Evolutionary conservation across 1,284 basidiomycete genomes (phyloP), one percentile per base, ranked within the genome.

Genomic region (Rhodofomes roseus): DNA sequence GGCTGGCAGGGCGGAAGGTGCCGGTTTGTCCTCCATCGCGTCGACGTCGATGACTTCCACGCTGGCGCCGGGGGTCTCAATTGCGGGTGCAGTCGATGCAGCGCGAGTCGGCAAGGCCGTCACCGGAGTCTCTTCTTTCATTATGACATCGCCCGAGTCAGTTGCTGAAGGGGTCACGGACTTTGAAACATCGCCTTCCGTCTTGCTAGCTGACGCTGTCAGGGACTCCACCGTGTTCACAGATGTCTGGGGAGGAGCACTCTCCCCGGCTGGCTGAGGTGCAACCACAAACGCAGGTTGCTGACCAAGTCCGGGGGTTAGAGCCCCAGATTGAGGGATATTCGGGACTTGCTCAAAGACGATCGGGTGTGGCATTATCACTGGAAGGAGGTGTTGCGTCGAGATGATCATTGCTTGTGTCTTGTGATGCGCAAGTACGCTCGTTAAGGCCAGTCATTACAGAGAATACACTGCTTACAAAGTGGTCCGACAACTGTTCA

Each of bases 361-460:
- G 2, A 65, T 54, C 8, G 60, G 34, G 11, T 62, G 60, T 9
- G 68, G 67, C 8, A 66, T 54, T 3, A 70, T 62, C 9, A 69
- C 62, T n/a, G 75, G 82, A 71, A 92, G 82, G 18, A 96, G 77
- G 73, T 96, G 93, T 64, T 91, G 85, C 0, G 91, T 93, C 8
- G 92, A 93, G 46, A 91, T 90, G 48, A 87, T 81, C 92, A 95
- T 95, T 1, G 91, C 92, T 65, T 84, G 84, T 9, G 90, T 90
- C 91, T 91, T 65, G 22, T 18, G 5, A 25, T n/a, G 22, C 34
- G 22, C 40, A 25, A 40, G 16, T 50, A 55, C 22, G 55, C 25
- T 34, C 7, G 18, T 12, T 22, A 34, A 1, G 18, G 44, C 3
- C 6, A 1, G n/a, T 2, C 1, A 20, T 18, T 6, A 31, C 14